Base-by-base conservation (phyloP, 83 land plant species). In the Picea abies region DNA sequence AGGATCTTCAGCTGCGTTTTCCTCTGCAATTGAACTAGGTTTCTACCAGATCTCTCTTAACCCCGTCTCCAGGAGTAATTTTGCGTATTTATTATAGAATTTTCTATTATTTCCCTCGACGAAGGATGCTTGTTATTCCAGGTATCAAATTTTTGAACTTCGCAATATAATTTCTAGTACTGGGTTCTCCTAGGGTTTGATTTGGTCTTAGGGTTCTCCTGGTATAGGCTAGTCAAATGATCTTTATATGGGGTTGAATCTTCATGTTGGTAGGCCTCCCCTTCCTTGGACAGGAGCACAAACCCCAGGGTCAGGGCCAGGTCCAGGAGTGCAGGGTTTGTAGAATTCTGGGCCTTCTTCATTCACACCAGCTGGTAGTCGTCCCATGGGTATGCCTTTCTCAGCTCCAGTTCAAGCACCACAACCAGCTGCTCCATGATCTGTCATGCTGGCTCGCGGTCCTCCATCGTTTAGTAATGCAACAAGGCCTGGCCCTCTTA, bases 241-340 rank as follows among this genome's bases (percentile, higher is more conserved):
- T 52, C 14, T 52, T 52, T 52, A 12, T 52, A 11, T 52, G 58
- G 58, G 11, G 14, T 52, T 52, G 15, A 52, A 71, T 39, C 76
- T 71, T 15, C 17, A 71, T 71, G 35, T 71, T 20, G 39, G 16
- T 20, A 71, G 76, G 76, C 76, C 76, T 39, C 47, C 76, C 11
- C 47, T 44, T 17, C 76, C n/a, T 17, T 35, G 47, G 20, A 17
- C 47, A 47, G 44, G 22, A 14, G 8, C 76, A 14, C 76, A 71
- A 39, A 9, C 76, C 47, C 49, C n/a, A n/a, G n/a, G n/a, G n/a
- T n/a, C 76, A 71, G 35, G 76, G 23, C 76, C 76, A 39, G 76
- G 49, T 37, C 39, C 76, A 39, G 76, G 39, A 39, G 52, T n/a
- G 7, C 49, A 71, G 39, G 76, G 47, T 39, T 39, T 71, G 22